Conservation (phyloP, 2,329 filamentous ascomycete species). For the Allantophomopsis cytisporea region DNA sequence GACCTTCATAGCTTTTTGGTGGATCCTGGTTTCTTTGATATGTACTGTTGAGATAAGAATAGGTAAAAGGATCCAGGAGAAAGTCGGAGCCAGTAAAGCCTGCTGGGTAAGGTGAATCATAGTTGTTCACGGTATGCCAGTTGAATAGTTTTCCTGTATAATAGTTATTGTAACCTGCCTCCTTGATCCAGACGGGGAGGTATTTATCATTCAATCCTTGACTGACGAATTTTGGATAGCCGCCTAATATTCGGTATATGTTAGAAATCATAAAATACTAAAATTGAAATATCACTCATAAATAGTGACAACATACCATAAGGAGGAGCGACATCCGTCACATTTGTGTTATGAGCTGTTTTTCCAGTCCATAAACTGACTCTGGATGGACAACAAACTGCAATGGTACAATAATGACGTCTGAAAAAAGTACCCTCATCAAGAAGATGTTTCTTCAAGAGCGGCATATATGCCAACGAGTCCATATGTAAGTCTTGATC, state of each 20-base stretch:
- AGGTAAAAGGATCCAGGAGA: slow-evolving; percentile 53
- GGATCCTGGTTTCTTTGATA: slow-evolving; percentile 45
- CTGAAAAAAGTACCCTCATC: slow-evolving; percentile 40
- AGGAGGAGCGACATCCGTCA: slow-evolving; percentile 32
- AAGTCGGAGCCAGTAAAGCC: slow-evolving; percentile 48
- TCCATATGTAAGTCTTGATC: slow-evolving; percentile 49
- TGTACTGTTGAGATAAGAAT: slow-evolving; percentile 51
- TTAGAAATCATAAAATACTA: too few species aligned
- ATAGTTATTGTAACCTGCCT: slow-evolving; percentile 55
- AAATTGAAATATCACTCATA: neutral
- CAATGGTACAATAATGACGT: slow-evolving; percentile 46
- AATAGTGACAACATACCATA: slow-evolving; percentile 25
- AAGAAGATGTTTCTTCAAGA: slow-evolving; percentile 36
- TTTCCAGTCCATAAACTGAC: slow-evolving; percentile 48
- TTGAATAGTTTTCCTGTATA: slow-evolving; percentile 65
- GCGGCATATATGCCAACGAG: slow-evolving; percentile 42
- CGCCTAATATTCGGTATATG: slow-evolving; percentile 19
- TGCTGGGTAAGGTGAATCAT: slow-evolving; percentile 39
- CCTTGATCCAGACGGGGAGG: slow-evolving; percentile 57
- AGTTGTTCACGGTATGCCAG: slow-evolving; percentile 44
- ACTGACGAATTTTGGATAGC: slow-evolving; percentile 52
- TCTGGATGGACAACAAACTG: slow-evolving; percentile 47
- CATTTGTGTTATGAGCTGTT: slow-evolving; percentile 50
- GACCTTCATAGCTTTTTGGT: slow-evolving; percentile 38
- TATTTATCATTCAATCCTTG: slow-evolving; percentile 55